Conservation (phyloP, 2,329 filamentous ascomycete species). For the Cladophialophora psammophila region DNA sequence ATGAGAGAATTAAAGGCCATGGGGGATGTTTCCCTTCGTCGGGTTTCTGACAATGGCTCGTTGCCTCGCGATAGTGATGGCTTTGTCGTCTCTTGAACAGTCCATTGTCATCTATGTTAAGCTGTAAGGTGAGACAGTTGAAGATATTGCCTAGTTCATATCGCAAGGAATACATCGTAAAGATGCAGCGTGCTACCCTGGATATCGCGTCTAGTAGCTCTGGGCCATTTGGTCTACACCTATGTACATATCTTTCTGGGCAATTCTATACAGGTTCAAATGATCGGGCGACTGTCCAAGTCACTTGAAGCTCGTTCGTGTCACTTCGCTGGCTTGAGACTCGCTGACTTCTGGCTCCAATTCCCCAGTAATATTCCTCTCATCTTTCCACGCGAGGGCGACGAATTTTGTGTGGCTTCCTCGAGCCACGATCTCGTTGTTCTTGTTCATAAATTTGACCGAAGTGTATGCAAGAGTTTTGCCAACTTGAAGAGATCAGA, state of each 20-base stretch:
- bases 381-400: constrained; percentile 67
- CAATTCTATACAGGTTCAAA: neutral
- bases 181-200: neutral
- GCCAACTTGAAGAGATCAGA: constrained; percentile 56
- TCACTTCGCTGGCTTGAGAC: constrained; percentile 33
- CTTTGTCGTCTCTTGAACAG: too few species aligned
- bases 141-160: too few species aligned
- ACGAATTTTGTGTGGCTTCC: constrained; percentile 74
- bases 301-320: constrained; percentile 26
- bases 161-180: neutral
- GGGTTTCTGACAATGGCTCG: too few species aligned
- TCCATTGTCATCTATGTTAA: too few species aligned
- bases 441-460: constrained; percentile 66
- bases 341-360: constrained; percentile 51
- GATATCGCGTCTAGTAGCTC: neutral
- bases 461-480: constrained; percentile 71
- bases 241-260: constrained; percentile 11
- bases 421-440: constrained; percentile 67
- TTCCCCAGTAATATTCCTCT: constrained; percentile 67
- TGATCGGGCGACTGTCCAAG: neutral
- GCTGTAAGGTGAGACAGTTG: too few species aligned
- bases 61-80: too few species aligned
- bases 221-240: neutral
- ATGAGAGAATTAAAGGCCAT: too few species aligned
- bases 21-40: too few species aligned